Conservation (phyloP, 768 basidiomycete genomes). For the Leucocoprinus birnbaumii region DNA sequence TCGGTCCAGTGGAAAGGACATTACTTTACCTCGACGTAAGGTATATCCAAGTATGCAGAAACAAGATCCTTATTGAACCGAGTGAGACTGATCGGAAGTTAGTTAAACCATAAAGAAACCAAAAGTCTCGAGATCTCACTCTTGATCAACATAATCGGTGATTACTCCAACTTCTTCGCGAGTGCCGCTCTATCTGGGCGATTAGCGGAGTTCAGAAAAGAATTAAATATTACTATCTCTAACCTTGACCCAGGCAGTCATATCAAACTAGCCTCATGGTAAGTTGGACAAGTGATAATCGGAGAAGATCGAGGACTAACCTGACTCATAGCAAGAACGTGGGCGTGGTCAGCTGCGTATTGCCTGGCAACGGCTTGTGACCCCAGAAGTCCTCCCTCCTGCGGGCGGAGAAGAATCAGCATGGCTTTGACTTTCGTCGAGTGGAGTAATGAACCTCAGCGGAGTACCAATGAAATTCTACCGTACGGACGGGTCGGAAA, state of each 20-base stretch:
- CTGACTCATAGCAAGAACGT: conserved; percentile 84
- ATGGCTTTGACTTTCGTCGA: not conserved
- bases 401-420: conserved; percentile 10
- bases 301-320: conserved; percentile 29
- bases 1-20: conserved; percentile 1
- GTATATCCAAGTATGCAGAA: conserved; percentile 77
- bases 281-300: not conserved
- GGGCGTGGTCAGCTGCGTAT: conserved; percentile 60
- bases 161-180: conserved; percentile 82
- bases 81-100: conserved; percentile 55
- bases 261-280: conserved; percentile 62
- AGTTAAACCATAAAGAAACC: conserved; percentile 9
- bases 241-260: conserved; percentile 94
- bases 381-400: conserved; percentile 86
- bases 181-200: conserved; percentile 49
- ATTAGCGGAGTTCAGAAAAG: conserved; percentile 15
- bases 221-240: conserved; percentile 23
- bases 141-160: conserved; percentile 74
- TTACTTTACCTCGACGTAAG: conserved; percentile 56
- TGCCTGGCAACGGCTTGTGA: conserved; percentile 84
- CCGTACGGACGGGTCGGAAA: conserved; percentile 60
- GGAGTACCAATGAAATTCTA: conserved; percentile 87
- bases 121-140: conserved; percentile 35
- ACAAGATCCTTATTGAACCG: conserved; percentile 78
- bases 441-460: conserved; percentile 51